A percentile compares a stretch with the other conserved stretches of the same genome.
Evolutionary conservation across 192 early-diverging fungal species (phyloP).

Genomic region (Jimgerdemannia lactiflua): DNA sequence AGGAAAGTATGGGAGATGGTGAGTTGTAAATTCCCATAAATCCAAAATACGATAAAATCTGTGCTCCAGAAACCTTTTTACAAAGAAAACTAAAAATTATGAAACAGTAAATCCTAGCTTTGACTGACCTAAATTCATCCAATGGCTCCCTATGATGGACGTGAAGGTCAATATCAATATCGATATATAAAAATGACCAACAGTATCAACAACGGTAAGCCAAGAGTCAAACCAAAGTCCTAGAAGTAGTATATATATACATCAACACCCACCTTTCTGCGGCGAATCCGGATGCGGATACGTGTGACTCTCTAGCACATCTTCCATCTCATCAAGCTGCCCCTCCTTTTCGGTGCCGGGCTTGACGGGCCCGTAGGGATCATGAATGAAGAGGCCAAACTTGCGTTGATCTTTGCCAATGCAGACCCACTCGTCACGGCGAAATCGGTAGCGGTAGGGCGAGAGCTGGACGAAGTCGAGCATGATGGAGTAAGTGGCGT

Average conservation of each 20-base stretch:
- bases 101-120: too few species aligned
- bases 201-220: too few species aligned
- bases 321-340: background rate
- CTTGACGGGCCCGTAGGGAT: too few species aligned
- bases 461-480: constrained; percentile 43
- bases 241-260: background rate
- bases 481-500: constrained; percentile 28
- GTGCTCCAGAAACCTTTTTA: too few species aligned
- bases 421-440: constrained; percentile 30
- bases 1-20: background rate
- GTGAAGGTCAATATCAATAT: too few species aligned
- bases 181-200: too few species aligned
- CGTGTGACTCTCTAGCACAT: background rate
- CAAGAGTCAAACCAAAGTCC: too few species aligned
- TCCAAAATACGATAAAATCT: too few species aligned
- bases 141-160: too few species aligned
- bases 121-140: too few species aligned
- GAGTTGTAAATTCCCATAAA: too few species aligned
- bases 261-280: constrained; percentile 8
- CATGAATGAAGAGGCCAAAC: background rate
- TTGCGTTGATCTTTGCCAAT: background rate
- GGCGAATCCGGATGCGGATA: constrained; percentile 31
- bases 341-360: background rate
- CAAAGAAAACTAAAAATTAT: too few species aligned
- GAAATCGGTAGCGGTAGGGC: constrained; percentile 30